Evolutionary conservation across 108 stramenopile species (phyloP), one percentile per base, ranked within the genome.

Genomic region (Craspedostauros australis): DNA sequence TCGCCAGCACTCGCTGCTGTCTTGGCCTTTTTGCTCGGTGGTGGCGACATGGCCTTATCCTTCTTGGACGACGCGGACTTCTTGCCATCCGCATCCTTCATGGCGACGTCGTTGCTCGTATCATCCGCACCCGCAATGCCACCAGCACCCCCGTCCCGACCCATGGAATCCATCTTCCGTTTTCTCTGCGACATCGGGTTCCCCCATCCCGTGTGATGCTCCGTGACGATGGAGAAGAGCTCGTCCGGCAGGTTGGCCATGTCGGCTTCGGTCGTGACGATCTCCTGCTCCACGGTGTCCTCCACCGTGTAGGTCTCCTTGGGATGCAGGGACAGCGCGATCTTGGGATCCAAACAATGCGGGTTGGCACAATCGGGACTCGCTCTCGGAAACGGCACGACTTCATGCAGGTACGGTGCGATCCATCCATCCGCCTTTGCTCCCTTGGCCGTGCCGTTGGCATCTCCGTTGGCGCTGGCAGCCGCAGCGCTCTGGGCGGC

Each of bases 391-490:
- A 86, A 91, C 2, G 53, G 46, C 1, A 68, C 42, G 1, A 91
- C 59, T 42, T 62, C 76, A 32, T 82, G 71, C 22, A 66, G 73
- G 68, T 72, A 91, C 12, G 89, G 89, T 24, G 85, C 89, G 29
- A 76, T 39, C 89, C 89, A 91, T 39, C 85, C 72, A 26, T 50
- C 50, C 29, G 23, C 19, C n/a, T 21, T 64, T 51, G 41, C 28
- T 39, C 8, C 18, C 20, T 22, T 28, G 43, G 9, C 5, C 12
- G 20, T 30, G 33, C 29, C 37, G n/a, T 30, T 26, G 19, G 24
- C 34, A 21, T 27, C 30, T 20, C 34, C 50, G 1, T 8, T 49
- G 19, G 49, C 46, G 4, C 12, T 27, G 27, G 25, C 62, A 8
- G 19, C 61, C 11, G 40, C 30, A 40, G 18, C 31, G 5, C 41